A percentile compares a stretch with the other conserved stretches of the same genome.
phyloP scores from a whole-genome alignment of 2,329 filamentous ascomycete species.

The Talaromyces sp. region DNA sequence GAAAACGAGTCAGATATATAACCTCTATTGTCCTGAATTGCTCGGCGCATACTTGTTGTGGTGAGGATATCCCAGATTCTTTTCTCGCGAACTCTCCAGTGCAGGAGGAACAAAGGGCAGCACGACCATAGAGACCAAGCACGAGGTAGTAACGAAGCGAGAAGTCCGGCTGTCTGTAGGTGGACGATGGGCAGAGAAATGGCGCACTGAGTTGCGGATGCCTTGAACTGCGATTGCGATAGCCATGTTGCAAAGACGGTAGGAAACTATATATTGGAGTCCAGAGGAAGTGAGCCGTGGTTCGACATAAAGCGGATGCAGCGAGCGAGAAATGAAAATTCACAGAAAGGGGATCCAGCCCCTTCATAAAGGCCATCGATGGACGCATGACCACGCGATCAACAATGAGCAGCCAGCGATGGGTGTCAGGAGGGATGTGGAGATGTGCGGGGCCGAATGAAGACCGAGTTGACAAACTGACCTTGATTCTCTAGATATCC shows the following conservation, averaged over 20 bases:
- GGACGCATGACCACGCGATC: background rate
- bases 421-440: background rate
- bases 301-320: background rate
- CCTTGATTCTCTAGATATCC: background rate
- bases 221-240: slow-evolving; percentile 5
- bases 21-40: background rate
- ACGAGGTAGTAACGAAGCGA: slow-evolving; percentile 37
- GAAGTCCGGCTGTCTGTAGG: slow-evolving; percentile 35
- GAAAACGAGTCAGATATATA: background rate
- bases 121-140: slow-evolving; percentile 39
- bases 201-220: slow-evolving; percentile 29
- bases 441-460: background rate
- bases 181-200: slow-evolving; percentile 41
- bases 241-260: slow-evolving; percentile 3
- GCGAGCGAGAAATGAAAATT: background rate
- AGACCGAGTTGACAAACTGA: background rate
- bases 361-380: background rate
- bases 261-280: background rate
- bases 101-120: slow-evolving; percentile 45
- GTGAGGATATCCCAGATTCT: slow-evolving; percentile 33
- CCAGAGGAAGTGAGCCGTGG: background rate
- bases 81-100: slow-evolving; percentile 41
- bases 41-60: slow-evolving; percentile 30
- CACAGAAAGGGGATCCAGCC: background rate
- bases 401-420: background rate